Percentiles rank a stretch among this genome's conserved stretches.
Evolutionary conservation across 768 basidiomycete genomes (phyloP).

Genomic region (Cystobasidium onofrii): DNA sequence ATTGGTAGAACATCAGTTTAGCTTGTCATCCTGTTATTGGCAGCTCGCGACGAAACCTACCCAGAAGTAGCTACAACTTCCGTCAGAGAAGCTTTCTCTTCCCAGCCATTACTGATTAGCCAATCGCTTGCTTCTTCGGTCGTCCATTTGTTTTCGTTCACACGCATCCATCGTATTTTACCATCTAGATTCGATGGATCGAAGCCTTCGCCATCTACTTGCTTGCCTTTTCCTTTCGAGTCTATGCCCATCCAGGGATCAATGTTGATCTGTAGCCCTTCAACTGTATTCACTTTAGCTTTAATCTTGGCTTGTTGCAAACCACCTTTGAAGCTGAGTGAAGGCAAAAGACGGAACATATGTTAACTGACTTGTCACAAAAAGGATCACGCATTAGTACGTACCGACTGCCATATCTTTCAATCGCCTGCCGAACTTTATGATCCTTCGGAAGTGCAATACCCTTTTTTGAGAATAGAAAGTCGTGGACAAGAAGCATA

Average conservation of each 20-base stretch:
- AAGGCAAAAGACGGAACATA: not conserved
- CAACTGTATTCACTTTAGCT: slow-evolving; percentile 58
- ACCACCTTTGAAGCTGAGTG: slow-evolving; percentile 33
- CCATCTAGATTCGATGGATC: slow-evolving; percentile 34
- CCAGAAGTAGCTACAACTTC: slow-evolving; percentile 34
- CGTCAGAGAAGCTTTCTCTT: slow-evolving; percentile 34
- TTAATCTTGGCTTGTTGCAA: slow-evolving; percentile 58
- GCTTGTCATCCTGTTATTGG: too few species aligned
- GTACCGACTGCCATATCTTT: slow-evolving; percentile 50
- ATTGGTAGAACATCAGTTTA: too few species aligned
- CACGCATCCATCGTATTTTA: slow-evolving; percentile 62
- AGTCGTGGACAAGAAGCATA: slow-evolving; percentile 81
- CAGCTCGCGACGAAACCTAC: too few species aligned
- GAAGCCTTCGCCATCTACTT: slow-evolving; percentile 32
- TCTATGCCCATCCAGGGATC: slow-evolving; percentile 34
- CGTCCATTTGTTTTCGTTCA: slow-evolving; percentile 66
- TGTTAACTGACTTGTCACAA: too few species aligned
- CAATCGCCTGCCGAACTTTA: slow-evolving; percentile 77
- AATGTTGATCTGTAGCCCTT: slow-evolving; percentile 47
- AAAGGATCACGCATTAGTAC: too few species aligned
- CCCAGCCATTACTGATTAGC: slow-evolving; percentile 38
- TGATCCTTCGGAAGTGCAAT: slow-evolving; percentile 90
- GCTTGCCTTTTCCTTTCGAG: slow-evolving; percentile 38
- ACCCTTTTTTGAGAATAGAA: slow-evolving; percentile 66
- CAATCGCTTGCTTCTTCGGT: slow-evolving; percentile 57